Base-by-base conservation (phyloP, 2,329 filamentous ascomycete genomes). In the Apiospora arundinis region DNA sequence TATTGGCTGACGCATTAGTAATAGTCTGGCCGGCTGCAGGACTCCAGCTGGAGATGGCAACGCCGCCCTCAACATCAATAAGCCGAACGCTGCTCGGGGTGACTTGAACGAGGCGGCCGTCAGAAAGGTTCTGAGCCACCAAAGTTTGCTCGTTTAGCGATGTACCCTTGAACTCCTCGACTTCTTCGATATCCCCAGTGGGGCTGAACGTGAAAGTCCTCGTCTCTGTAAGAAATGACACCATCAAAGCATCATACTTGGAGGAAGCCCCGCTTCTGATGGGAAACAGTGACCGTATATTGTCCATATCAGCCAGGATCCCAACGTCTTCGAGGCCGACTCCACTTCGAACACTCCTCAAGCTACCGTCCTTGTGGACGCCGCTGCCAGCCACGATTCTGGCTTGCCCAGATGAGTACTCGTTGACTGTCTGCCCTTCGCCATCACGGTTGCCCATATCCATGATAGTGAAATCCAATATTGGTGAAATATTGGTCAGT, bases 391-490 rank as follows among this genome's bases (percentile, higher is more conserved):
- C 95, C 14, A 99, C 94, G 73, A 99, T 93, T 49, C 95, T 90
- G 65, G 96, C 95, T 82, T 99, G 95, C 0, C 96, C 96, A 0
- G 95, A 97, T 0, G 95, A 97, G 78, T 97, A 99, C 73, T 96
- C 93, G 77, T 96, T 97, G 3, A 92, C 92, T 23, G 86, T 82
- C 71, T 94, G 91, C 11, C 87, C 90, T 74, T 96, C 92, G 28
- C 92, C 92, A 72, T 93, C 92, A 70, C 94, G 88, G 76, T 94
- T 95, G 0, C 95, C 95, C 87, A 98, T 93, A 78, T 98, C 96
- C 94, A 98, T 97, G 21, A 99, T 90, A 0, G 93, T 92, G 76
- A 99, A 98, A 79, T 99, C 96, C 49, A 98, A 83, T 56, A 99
- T 93, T 0, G 96, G 96, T 0, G 93, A 95, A 76, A 98, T 94